Evolutionary conservation across 768 basidiomycete species (phyloP).

Genomic region (Pisolithus sp.): DNA sequence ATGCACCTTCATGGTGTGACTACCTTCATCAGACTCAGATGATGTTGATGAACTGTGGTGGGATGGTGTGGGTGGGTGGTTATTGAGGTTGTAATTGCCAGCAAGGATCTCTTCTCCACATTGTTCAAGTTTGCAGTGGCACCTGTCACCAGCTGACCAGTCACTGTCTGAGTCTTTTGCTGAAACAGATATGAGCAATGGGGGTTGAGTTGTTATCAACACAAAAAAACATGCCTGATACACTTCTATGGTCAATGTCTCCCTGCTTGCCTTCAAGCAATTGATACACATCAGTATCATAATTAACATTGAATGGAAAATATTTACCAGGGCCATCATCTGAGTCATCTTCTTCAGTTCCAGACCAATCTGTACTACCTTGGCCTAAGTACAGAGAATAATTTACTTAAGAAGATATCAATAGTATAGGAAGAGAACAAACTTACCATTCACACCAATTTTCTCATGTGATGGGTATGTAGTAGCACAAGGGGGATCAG

Average conservation of each 20-base stretch:
- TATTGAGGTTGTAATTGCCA: neutral
- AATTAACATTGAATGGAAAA: too few species aligned
- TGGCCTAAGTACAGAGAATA: neutral
- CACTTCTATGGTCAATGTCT: too few species aligned
- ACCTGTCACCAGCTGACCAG: neutral
- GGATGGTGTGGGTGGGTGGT: neutral
- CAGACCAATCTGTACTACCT: too few species aligned
- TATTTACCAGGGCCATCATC: too few species aligned
- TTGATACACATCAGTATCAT: too few species aligned
- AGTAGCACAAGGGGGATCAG: neutral
- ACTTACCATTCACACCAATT: neutral
- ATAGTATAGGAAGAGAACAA: neutral
- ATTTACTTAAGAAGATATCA: neutral
- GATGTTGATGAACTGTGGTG: neutral
- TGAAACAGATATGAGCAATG: neutral
- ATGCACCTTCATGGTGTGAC: neutral
- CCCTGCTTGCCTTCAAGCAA: too few species aligned
- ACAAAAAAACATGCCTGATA: too few species aligned
- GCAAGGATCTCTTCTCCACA: neutral
- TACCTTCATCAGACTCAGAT: neutral
- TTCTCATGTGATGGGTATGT: too few species aligned
- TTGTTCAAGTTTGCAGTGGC: neutral
- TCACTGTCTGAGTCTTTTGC: neutral
- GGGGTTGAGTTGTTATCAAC: too few species aligned
- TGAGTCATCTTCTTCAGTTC: too few species aligned